These are phyloP conservation scores for Barbatosphaeria neglecta DNA, from an alignment of 495 filamentous ascomycete genomes.

Conservation along the genomic window DNA sequence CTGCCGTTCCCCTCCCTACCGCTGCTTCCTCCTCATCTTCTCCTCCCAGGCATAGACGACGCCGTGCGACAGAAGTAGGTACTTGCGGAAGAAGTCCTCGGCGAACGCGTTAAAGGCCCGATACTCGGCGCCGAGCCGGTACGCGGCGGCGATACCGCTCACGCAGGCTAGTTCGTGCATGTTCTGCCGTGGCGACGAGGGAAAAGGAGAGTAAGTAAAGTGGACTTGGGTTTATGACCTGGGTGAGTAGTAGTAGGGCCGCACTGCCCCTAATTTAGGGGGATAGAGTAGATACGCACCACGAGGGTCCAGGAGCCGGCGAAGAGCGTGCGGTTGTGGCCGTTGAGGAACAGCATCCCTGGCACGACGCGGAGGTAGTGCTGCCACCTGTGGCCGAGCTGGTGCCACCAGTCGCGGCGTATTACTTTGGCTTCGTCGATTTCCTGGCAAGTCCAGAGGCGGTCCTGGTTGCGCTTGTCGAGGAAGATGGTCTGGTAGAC, in stretches of 20 bases:
- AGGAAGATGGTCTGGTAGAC: slow-evolving; percentile 80
- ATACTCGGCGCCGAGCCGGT: slow-evolving; percentile 66
- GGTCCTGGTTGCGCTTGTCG: slow-evolving; percentile 48
- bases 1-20: background rate
- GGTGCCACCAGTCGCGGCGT: slow-evolving; percentile 72
- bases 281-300: too few species aligned
- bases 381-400: slow-evolving; percentile 70
- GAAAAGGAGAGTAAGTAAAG: background rate
- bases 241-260: background rate
- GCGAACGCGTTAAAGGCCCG: slow-evolving; percentile 49
- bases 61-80: slow-evolving; percentile 41
- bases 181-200: slow-evolving; percentile 32
- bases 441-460: slow-evolving; percentile 59
- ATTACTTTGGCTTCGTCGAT: slow-evolving; percentile 63
- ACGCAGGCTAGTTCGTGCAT: slow-evolving; percentile 74
- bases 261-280: background rate
- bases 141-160: slow-evolving; percentile 67
- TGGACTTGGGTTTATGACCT: background rate
- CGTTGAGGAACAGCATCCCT: slow-evolving; percentile 73
- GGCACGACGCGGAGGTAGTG: slow-evolving; percentile 70
- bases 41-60: slow-evolving; percentile 31
- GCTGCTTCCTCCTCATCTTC: slow-evolving; percentile 14
- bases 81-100: slow-evolving; percentile 43
- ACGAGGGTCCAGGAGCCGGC: slow-evolving; percentile 72
- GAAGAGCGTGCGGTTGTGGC: slow-evolving; percentile 53